Evolutionary conservation across 179 eudicot species (phyloP), one percentile per base, ranked within the genome.

Genomic region (Beta macrorhiza): DNA sequence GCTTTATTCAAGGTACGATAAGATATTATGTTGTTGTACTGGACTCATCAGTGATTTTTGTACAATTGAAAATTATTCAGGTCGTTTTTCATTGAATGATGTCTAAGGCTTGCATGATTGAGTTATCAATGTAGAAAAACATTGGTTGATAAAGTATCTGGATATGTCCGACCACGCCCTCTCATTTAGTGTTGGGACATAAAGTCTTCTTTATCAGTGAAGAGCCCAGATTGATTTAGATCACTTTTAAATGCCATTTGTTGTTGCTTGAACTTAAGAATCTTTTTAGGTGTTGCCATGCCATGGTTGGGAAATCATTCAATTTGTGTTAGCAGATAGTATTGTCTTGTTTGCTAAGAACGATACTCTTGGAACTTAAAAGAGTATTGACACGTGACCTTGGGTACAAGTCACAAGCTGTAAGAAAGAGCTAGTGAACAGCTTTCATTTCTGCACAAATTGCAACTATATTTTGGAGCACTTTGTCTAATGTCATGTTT

Each of bases 401-500:
- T 25, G 32, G 45, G 44, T 17, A 51, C 25, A 16, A 37, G 42
- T 37, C 42, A 37, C 42, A 37, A 55, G 59, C 70, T 74, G 55
- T 49, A 78, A 44, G 17, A 20, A 61, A 29, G 65, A 57, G 71
- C 47, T 59, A 67, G 49, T 58, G 17, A 75, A 8, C 55, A 58
- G 59, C 56, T 53, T 17, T 25, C 0, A 68, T 51, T 59, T 72
- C 16, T 80, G 67, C 73, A 62, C 25, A 13, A 19, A 59, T 76
- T 55, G 72, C 74, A 55, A 63, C 3, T 52, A 3, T 52, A n/a
- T 12, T 29, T 7, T 0, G 22, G 29, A 69, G 67, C 58, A 32
- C 19, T 59, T 75, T 79, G 37, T 78, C 84, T 74, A 37, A 58
- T 70, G 9, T 80, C 62, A 3, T 71, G 61, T 64, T 57, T 49